phyloP scores from a whole-genome alignment of 129 eudicot species.

The Kitagawia praeruptora region DNA sequence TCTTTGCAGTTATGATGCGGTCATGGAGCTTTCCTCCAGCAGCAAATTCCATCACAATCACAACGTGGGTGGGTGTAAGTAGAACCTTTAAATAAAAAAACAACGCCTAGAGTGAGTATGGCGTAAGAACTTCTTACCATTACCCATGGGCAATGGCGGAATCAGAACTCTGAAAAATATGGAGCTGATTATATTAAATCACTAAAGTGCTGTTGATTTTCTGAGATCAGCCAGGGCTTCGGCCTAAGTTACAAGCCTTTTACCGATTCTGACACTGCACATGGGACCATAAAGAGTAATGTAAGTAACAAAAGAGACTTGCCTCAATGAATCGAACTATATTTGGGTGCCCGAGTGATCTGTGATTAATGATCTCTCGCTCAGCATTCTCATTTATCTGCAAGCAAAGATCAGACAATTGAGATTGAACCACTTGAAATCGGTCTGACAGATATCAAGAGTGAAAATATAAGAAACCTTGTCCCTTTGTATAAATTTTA shows the following conservation, averaged over 20 bases:
- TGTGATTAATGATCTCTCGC: conserved; percentile 67
- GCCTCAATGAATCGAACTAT: conserved; percentile 39
- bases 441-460: not conserved
- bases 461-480: conserved; percentile 30
- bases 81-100: conserved; percentile 39
- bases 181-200: not conserved
- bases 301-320: not conserved
- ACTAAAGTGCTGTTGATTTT: not conserved
- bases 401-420: conserved; percentile 8
- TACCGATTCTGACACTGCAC: not conserved
- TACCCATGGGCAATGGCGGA: not conserved
- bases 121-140: no score
- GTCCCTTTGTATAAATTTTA: conserved; percentile 87
- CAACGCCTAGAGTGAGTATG: not conserved
- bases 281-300: not conserved
- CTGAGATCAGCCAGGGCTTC: no score
- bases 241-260: no score
- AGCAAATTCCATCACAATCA: conserved; percentile 93
- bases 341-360: not conserved
- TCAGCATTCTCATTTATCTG: conserved; percentile 87
- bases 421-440: not conserved
- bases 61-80: conserved; percentile 81
- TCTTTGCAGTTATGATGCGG: conserved; percentile 74
- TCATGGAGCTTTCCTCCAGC: conserved; percentile 96
- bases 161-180: not conserved